Evolutionary conservation across 2,329 filamentous ascomycete species (phyloP).

Genomic region (Pleurostoma richardsiae): DNA sequence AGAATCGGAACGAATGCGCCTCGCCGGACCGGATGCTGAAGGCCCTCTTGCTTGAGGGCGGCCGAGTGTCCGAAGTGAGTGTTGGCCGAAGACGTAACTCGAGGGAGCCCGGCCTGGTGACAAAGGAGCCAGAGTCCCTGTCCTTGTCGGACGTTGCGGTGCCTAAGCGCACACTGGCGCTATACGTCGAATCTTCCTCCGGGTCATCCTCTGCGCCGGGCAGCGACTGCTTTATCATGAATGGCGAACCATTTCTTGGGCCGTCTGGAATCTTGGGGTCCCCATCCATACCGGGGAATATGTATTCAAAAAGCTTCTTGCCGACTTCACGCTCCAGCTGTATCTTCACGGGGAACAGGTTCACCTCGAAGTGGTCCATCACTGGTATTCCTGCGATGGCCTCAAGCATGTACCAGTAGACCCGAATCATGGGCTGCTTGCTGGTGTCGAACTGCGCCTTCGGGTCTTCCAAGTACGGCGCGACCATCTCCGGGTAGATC

Average conservation of each 20-base stretch:
- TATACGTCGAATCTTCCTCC: constrained; percentile 33
- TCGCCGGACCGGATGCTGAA: constrained; percentile 44
- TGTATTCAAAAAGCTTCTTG: constrained; percentile 92
- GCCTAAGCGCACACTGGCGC: constrained; percentile 29
- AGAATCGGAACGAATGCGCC: constrained; percentile 46
- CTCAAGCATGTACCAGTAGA: constrained; percentile 98
- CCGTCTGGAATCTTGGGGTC: constrained; percentile 33
- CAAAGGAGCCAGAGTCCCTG: constrained; percentile 35
- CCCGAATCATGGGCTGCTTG: constrained; percentile 78
- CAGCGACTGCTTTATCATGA: constrained; percentile 43
- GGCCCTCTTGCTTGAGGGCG: constrained; percentile 37
- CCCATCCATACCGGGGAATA: constrained; percentile 80
- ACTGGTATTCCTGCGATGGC: constrained; percentile 96
- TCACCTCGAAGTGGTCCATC: constrained; percentile 94
- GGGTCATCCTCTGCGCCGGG: constrained; percentile 41
- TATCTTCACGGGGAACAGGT: constrained; percentile 86
- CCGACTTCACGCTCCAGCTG: constrained; percentile 91
- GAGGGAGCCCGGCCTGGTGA: constrained; percentile 65
- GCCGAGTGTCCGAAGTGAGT: constrained; percentile 51
- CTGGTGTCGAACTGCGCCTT: constrained; percentile 45
- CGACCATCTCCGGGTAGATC: constrained; percentile 93
- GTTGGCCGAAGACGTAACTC: constrained; percentile 83
- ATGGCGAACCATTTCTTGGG: constrained; percentile 56
- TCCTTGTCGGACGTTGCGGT: constrained; percentile 39
- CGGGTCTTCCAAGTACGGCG: constrained; percentile 71